Evolutionary conservation across 352 stramenopile species (phyloP), one percentile per base, ranked within the genome.

Genomic region (Phytophthora agathidicida): DNA sequence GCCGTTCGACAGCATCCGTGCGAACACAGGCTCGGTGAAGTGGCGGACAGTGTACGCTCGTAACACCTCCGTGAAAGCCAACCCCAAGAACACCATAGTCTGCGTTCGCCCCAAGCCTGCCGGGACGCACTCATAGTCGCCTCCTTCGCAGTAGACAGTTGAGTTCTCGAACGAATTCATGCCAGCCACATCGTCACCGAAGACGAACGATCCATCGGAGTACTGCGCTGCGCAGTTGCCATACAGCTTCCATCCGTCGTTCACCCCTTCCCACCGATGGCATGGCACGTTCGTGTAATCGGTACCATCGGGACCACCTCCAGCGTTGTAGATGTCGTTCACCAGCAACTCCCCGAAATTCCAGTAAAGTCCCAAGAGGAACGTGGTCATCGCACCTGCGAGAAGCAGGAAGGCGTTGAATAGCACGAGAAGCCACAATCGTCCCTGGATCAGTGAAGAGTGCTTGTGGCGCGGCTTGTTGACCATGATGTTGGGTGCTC

Each of bases 11-110:
- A 91, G 76, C 55, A 93, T 89, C 28, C 72, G 63, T 1, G 66
- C 41, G 37, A 84, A 88, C 46, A 91, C 72, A 2, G 77, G 68
- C 41, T 84, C 74, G 8, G 75, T 88, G 47, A 93, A 89, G 55
- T 76, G 86, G 8, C 83, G 81, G 17, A 93, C 70, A 52, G 81
- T 91, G 68, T 87, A 93, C 33, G 83, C 81, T 38, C 83, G 83
- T 33, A 93, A 57, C 28, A 93, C 77, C 31, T 93, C 81, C 16
- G 82, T 91, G 50, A 90, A 88, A 6, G 75, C 71, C 28, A 93
- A 55, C 3, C 64, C 69, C 28, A 89, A 59, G 44, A 93, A 91
- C 26, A 80, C 84, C 83, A 91, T 88, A 0, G 83, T 93, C 59
- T 91, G 81, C 9, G 81, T 63, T 14, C 82, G 83, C 1, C 73